Conservation (phyloP, 2,329 filamentous ascomycete species). For the Neofusicoccum laricinum region DNA sequence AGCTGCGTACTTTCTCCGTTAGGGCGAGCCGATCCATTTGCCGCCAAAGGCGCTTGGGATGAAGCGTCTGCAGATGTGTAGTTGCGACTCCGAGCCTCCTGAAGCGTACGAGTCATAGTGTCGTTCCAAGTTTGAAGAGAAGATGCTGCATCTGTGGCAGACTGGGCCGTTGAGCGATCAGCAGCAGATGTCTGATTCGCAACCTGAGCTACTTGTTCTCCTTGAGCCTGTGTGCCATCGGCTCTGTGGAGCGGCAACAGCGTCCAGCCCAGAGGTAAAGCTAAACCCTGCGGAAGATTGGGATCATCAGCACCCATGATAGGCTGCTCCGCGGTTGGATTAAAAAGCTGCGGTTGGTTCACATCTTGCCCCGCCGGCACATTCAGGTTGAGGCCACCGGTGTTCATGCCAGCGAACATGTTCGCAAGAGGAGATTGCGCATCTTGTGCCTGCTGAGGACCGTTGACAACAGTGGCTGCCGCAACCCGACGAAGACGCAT, state of each 20-base stretch:
- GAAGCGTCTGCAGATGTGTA: not conserved
- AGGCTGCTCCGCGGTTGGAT: conserved; percentile 25
- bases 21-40: not conserved
- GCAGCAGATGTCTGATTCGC: not conserved
- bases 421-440: conserved; percentile 31
- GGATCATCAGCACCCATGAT: conserved; percentile 33
- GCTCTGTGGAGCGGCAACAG: conserved; percentile 21
- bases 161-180: not conserved
- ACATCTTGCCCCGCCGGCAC: conserved; percentile 24
- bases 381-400: conserved; percentile 27
- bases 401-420: conserved; percentile 25
- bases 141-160: not conserved
- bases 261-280: conserved; percentile 38
- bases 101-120: conserved; percentile 2
- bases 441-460: conserved; percentile 25
- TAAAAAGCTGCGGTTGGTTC: not conserved
- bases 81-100: not conserved
- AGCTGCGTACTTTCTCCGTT: not conserved
- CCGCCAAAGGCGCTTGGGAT: not conserved
- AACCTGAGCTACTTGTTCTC: not conserved
- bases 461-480: conserved; percentile 9
- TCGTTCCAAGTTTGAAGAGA: conserved; percentile 10
- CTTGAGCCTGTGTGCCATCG: not conserved
- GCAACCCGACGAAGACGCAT: conserved; percentile 12
- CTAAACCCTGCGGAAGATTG: conserved; percentile 33